Conservation (phyloP, 2,329 filamentous ascomycete species). For the Metarhizium anisopliae region DNA sequence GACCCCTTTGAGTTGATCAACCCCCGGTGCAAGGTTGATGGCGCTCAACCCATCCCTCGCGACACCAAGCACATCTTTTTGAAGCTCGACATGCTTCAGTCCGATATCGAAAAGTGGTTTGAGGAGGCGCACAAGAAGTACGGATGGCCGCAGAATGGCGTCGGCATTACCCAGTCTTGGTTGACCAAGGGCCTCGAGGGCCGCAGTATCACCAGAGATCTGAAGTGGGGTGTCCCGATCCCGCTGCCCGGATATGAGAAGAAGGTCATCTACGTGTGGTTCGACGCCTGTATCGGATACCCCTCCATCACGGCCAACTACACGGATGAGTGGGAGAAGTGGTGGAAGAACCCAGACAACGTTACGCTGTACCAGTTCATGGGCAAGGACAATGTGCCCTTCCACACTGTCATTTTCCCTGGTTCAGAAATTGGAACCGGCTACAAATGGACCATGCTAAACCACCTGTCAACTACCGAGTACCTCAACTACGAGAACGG, state of each 20-base stretch:
- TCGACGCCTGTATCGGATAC: conserved; percentile 89
- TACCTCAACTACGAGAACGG: conserved; percentile 79
- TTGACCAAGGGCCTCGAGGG: conserved; percentile 75
- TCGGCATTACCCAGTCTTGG: conserved; percentile 72
- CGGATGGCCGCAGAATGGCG: conserved; percentile 66
- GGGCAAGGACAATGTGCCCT: conserved; percentile 63
- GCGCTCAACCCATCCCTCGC: conserved; percentile 66
- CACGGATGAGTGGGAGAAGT: conserved; percentile 81
- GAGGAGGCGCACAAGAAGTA: conserved; percentile 64
- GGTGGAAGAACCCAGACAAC: conserved; percentile 87
- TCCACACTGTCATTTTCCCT: conserved; percentile 84
- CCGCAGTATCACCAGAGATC: conserved; percentile 82
- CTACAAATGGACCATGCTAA: conserved; percentile 82
- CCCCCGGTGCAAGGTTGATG: conserved; percentile 86
- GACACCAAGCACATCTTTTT: conserved; percentile 89
- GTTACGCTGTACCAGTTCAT: conserved; percentile 91
- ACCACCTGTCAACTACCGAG: conserved; percentile 83
- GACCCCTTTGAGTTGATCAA: conserved; percentile 71
- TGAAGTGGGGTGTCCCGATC: conserved; percentile 74
- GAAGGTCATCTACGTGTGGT: conserved; percentile 86
- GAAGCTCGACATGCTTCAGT: conserved; percentile 74
- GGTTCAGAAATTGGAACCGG: conserved; percentile 75
- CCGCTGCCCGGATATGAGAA: conserved; percentile 41
- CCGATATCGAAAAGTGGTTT: conserved; percentile 70
- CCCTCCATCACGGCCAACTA: conserved; percentile 91